These are phyloP conservation scores for Myriosclerotinia scirpicola DNA, from an alignment of 2,329 filamentous ascomycete genomes.

Conservation along the genomic window DNA sequence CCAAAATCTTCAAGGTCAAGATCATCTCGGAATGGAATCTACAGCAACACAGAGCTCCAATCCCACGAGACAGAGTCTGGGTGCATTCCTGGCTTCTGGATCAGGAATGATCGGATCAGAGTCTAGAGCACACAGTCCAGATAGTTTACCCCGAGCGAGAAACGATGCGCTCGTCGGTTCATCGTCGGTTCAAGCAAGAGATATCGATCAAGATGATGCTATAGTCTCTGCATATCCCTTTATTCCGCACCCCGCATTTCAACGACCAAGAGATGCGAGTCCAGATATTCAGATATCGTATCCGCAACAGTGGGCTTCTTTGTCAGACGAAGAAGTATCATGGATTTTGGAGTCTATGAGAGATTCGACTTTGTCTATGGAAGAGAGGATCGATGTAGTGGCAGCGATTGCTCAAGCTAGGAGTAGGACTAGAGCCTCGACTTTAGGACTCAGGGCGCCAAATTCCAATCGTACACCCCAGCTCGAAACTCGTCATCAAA, in stretches of 20 bases:
- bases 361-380: neutral
- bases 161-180: too few species aligned
- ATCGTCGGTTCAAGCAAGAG: neutral
- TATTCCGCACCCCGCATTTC: neutral
- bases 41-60: too few species aligned
- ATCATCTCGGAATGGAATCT: too few species aligned
- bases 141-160: neutral
- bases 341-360: neutral
- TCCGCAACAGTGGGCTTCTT: neutral
- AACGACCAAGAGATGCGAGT: neutral
- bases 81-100: too few species aligned
- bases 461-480: neutral
- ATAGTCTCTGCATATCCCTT: neutral
- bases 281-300: neutral
- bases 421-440: neutral
- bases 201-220: neutral
- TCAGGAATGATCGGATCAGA: neutral
- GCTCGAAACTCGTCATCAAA: too few species aligned
- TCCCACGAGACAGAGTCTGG: too few species aligned
- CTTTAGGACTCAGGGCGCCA: too few species aligned
- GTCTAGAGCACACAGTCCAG: neutral
- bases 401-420: neutral
- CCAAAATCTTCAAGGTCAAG: neutral
- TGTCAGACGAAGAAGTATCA: neutral
- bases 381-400: neutral